Evolutionary conservation across 371 early-diverging fungal species (phyloP).

Genomic region (Haplosporangium sp.): DNA sequence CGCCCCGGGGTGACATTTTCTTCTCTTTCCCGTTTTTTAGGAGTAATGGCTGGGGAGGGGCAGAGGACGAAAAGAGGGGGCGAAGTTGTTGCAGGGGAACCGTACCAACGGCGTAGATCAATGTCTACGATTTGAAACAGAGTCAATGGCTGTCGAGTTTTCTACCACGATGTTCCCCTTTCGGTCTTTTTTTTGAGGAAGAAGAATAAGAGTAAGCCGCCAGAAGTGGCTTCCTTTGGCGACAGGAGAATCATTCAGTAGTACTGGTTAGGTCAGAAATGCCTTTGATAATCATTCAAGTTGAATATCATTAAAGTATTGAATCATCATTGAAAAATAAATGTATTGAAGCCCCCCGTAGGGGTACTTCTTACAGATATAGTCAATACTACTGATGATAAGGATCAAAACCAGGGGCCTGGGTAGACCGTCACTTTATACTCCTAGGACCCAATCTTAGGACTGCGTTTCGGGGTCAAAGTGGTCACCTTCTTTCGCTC

Average conservation of each 20-base stretch:
- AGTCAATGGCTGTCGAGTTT: background rate
- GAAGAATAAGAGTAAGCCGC: background rate
- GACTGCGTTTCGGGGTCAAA: background rate
- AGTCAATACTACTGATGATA: slow-evolving; percentile 28
- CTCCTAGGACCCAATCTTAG: background rate
- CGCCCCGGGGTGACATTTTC: too few relatives aligned
- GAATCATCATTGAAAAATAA: slow-evolving; percentile 27
- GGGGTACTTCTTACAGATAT: slow-evolving; percentile 22
- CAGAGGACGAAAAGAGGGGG: too few relatives aligned
- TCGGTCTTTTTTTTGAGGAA: background rate
- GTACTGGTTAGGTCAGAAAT: slow-evolving; percentile 14
- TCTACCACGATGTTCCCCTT: too few relatives aligned
- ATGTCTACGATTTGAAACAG: background rate
- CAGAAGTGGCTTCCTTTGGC: background rate
- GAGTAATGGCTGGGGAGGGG: too few relatives aligned
- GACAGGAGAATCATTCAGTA: slow-evolving; percentile 12
- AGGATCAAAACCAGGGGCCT: background rate
- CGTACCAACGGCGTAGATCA: too few relatives aligned
- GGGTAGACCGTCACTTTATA: background rate
- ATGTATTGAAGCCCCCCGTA: slow-evolving; percentile 20
- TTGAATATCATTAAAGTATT: slow-evolving; percentile 27
- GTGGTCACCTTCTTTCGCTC: background rate
- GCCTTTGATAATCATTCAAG: slow-evolving; percentile 32
- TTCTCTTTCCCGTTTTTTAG: too few relatives aligned
- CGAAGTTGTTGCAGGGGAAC: too few relatives aligned